These are phyloP conservation scores for Isatis lusitanica DNA, from an alignment of 441 rosid genomes.

Conservation along the genomic window DNA sequence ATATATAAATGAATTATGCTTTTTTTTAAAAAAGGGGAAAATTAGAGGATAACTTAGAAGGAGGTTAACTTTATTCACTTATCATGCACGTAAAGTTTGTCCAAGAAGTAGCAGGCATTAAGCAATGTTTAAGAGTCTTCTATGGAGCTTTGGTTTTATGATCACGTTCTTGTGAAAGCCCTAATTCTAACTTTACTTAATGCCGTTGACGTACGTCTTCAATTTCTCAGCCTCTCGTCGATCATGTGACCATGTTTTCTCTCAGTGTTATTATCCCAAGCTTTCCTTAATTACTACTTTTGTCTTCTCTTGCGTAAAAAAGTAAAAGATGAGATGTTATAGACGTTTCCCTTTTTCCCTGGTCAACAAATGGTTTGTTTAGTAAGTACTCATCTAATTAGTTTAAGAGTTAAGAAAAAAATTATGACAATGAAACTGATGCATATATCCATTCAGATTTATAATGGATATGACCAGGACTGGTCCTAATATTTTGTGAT, in stretches of 20 bases:
- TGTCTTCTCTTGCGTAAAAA: constrained; percentile 22
- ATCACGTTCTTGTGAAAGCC: constrained; percentile 35
- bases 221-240: constrained; percentile 28
- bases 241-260: constrained; percentile 41
- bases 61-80: constrained; percentile 37
- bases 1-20: background rate
- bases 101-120: constrained; percentile 37
- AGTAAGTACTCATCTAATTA: background rate
- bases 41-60: constrained; percentile 30
- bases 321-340: constrained; percentile 14
- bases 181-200: constrained; percentile 35
- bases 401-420: background rate
- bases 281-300: constrained; percentile 36
- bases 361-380: constrained; percentile 18
- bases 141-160: constrained; percentile 33
- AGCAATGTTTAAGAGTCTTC: constrained; percentile 37
- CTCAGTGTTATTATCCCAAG: constrained; percentile 11
- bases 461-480: background rate
- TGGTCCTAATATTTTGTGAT: background rate
- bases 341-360: constrained; percentile 10
- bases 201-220: constrained; percentile 43
- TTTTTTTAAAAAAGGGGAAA: background rate
- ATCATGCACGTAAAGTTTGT: constrained; percentile 39
- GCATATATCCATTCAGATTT: background rate
- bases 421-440: background rate